Evolutionary conservation across 2,329 filamentous ascomycete species (phyloP), one percentile per base, ranked within the genome.

Genomic region (Lachnellula occidentalis): DNA sequence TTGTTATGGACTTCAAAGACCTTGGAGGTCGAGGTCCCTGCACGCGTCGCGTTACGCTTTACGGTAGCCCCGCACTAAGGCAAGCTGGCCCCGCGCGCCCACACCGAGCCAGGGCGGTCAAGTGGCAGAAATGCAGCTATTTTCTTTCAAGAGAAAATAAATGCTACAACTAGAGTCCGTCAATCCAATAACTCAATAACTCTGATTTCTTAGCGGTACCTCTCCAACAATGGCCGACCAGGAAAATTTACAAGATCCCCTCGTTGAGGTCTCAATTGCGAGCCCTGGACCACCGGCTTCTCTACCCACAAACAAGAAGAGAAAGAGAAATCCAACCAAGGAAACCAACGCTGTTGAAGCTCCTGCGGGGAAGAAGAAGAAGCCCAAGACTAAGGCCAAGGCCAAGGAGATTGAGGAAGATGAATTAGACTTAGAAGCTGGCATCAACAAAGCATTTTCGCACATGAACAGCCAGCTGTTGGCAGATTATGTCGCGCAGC

Each of bases 401-500:
- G 75, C 75, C 65, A 76, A 80, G 66, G 72, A 74, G 51, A 75
- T 79, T 56, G 77, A 82, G 42, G 81, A 85, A 47, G 76, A 75
- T 22, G 73, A 79, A 27, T 70, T 86, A 55, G 84, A 90, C 67
- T 78, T 83, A 43, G 83, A 90, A 64, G 81, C 86, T 34, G 86
- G 87, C 6, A 75, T 96, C 61, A 95, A 96, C 72, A 83, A 82
- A 60, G 82, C 88, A 3, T 88, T 96, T 68, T 82, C 84, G 45
- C 82, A 83, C 57, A 92, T 96, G 86, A 90, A 96, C 70, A 86
- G 83, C 57, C 82, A 86, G 61, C 77, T 96, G 42, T 75, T 96
- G 46, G 89, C 92, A 1, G 92, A 96, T 69, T 85, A 96, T 69
- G 77, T 96, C 58, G 88, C 88, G 6, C 86, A 94, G 67, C 83